Conservation (phyloP, 1,284 basidiomycete species). For the Trichosporon coremiiforme region DNA sequence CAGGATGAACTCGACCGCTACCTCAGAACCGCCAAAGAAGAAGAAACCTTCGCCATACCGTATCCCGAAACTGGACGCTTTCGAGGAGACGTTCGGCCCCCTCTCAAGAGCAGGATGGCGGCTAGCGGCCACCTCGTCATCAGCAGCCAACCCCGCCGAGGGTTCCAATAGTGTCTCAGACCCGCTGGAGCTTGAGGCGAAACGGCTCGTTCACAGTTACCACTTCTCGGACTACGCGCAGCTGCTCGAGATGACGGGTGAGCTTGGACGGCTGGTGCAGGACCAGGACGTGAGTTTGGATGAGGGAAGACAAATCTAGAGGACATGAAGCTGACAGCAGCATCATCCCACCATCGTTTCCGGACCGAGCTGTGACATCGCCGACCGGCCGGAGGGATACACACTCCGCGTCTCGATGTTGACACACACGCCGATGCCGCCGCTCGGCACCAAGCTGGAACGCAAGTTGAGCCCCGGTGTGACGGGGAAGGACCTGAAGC, state of each 20-base stretch:
- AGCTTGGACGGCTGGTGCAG: not conserved
- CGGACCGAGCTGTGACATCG: conserved; percentile 32
- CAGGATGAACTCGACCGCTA: conserved; percentile 1
- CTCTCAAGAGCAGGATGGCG: conserved; percentile 48
- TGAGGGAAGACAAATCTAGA: too few relatives aligned
- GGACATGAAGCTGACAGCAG: conserved; percentile 28
- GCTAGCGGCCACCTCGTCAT: conserved; percentile 28
- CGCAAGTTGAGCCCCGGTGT: conserved; percentile 45
- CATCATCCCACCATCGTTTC: conserved; percentile 49
- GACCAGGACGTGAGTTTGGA: not conserved
- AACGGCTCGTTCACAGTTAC: not conserved
- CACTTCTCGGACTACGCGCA: not conserved
- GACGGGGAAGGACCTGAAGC: conserved; percentile 46
- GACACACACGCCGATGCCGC: conserved; percentile 51
- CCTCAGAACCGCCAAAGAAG: not conserved
- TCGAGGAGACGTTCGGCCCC: conserved; percentile 42
- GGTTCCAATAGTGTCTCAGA: not conserved
- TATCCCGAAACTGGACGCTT: conserved; percentile 37
- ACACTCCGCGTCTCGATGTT: conserved; percentile 44
- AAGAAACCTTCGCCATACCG: conserved; percentile 46
- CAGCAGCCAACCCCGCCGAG: not conserved
- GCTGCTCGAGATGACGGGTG: not conserved
- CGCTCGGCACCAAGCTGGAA: conserved; percentile 28
- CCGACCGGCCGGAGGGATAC: conserved; percentile 30
- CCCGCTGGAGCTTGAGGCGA: not conserved